Conservation (phyloP, 805 yeast genomes). For the Metschnikowia continentalis region DNA sequence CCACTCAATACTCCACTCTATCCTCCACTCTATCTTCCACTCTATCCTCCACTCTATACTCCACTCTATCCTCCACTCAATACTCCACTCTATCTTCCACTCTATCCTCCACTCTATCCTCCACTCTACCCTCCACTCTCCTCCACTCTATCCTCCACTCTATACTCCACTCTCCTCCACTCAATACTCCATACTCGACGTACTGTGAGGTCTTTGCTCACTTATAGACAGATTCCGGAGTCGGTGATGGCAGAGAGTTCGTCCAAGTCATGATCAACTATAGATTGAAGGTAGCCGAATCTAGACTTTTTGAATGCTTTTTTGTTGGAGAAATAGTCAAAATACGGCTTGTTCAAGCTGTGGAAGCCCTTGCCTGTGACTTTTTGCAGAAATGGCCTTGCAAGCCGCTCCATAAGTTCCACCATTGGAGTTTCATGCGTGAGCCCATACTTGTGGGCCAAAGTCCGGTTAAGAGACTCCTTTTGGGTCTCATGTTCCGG, state of each 20-base stretch:
- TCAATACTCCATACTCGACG: too few relatives aligned
- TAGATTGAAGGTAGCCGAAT: slow-evolving; percentile 8
- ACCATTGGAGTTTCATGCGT: slow-evolving; percentile 9
- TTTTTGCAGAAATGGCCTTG: slow-evolving; percentile 33
- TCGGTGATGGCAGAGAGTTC: slow-evolving; percentile 15
- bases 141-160: too few relatives aligned
- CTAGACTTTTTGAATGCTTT: too few relatives aligned
- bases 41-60: too few relatives aligned
- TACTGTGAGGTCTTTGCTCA: background rate
- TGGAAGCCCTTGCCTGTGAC: slow-evolving; percentile 40
- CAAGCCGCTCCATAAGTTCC: slow-evolving; percentile 20
- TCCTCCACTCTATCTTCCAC: too few relatives aligned
- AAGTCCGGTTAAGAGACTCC: slow-evolving; percentile 13
- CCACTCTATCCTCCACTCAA: too few relatives aligned
- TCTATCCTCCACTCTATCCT: too few relatives aligned
- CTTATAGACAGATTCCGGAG: background rate
- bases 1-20: too few relatives aligned
- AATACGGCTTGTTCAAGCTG: slow-evolving; percentile 32
- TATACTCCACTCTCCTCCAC: too few relatives aligned
- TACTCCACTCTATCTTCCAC: too few relatives aligned
- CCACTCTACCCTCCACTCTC: too few relatives aligned
- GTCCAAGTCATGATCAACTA: slow-evolving; percentile 35
- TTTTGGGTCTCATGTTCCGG: slow-evolving; percentile 8
- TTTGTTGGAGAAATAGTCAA: slow-evolving; percentile 24
- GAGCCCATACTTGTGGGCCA: slow-evolving; percentile 8